Evolutionary conservation across 306 rosid species (phyloP), one percentile per base, ranked within the genome.

Genomic region (Fragaria nilgerrensis): DNA sequence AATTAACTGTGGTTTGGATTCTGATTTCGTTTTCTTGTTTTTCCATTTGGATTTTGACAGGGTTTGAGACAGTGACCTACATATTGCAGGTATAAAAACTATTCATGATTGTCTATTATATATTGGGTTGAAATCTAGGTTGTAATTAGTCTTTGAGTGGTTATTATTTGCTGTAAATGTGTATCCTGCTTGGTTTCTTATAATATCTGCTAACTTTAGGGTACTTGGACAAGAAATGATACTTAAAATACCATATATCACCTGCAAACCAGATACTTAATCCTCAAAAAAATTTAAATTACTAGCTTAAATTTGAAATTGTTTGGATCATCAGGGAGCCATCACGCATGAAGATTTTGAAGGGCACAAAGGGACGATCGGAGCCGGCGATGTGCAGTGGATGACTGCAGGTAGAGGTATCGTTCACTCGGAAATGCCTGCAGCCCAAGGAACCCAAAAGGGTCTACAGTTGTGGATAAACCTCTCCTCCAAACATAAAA

Each of bases 351-450:
- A 95, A 87, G 99, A 95, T 74, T 95, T 89, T 83, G 97, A 92
- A 85, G 99, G 99, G 44, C 97, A 89, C 47, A 92, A 90, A 68
- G 99, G 99, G 77, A 95, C 92, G 70, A 90, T 95, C 34, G 89
- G 83, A 74, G 91, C 90, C 1, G 97, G 99, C 80, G 99, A 92
- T 77, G 75, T 95, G 79, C 99, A 95, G 16, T 95, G 99, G 99
- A 95, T 95, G 99, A 95, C 99, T 59, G 99, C 99, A 37, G 99
- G 99, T 4, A 89, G 86, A 90, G 99, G 99, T 9, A 92, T 95
- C 7, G 89, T 95, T 78, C 99, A 95, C 81, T 95, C 99, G 14
- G 97, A 95, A 84, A 92, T 92, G 97, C 94, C 99, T 77, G 90
- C 92, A 16, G 48, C 91, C 56, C 96, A 90, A 73, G 97, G 97